A percentile compares a stretch with the other conserved stretches of the same genome.
Conservation (phyloP, 805 yeast species). For the Phaffomyces antillensis region DNA sequence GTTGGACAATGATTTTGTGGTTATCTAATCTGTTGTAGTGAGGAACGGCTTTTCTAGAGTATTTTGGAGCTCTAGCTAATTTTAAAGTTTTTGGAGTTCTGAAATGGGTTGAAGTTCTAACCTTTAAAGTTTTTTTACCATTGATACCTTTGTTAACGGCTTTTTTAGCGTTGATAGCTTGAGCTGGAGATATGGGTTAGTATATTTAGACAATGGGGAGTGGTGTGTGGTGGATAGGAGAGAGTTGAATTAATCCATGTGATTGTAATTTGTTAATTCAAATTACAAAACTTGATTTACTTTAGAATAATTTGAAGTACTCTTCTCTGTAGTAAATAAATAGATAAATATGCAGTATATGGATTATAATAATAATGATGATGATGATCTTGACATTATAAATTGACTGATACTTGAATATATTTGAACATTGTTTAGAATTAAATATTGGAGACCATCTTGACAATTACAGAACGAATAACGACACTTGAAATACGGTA, state of each 20-base stretch:
- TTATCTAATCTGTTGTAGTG: conserved; percentile 96
- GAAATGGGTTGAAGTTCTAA: conserved; percentile 93
- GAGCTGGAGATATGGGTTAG: conserved; percentile 30
- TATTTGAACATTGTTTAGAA: not conserved
- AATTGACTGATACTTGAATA: not conserved
- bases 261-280: too few species aligned
- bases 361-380: too few species aligned
- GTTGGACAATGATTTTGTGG: conserved; percentile 87
- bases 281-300: not conserved
- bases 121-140: conserved; percentile 84
- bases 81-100: conserved; percentile 95
- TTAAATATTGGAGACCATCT: too few species aligned
- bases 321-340: too few species aligned
- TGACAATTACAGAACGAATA: too few species aligned
- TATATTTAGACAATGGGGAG: not conserved
- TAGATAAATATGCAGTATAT: too few species aligned
- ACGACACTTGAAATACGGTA: too few species aligned
- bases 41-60: conserved; percentile 93
- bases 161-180: conserved; percentile 98
- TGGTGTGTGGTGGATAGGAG: not conserved
- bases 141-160: conserved; percentile 97
- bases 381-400: too few species aligned
- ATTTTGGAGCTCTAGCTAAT: conserved; percentile 90
- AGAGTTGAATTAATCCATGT: not conserved
- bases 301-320: too few species aligned